These are phyloP conservation scores for Eucalyptus dawsonii DNA, from an alignment of 345 rosid species.

Conservation along the genomic window DNA sequence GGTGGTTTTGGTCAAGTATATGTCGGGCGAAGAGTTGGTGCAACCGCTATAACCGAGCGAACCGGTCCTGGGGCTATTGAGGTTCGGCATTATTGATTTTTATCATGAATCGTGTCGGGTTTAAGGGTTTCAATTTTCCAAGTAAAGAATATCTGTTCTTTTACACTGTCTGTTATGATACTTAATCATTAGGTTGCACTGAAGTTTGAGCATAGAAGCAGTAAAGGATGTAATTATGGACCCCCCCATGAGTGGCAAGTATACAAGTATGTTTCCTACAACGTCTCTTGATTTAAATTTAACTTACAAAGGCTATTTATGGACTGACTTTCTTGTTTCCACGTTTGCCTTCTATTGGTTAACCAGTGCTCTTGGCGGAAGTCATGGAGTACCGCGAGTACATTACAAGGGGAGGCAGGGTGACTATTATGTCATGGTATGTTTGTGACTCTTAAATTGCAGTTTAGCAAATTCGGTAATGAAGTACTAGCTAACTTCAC, in stretches of 20 bases:
- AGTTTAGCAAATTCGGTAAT: not conserved
- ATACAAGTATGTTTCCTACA: constrained; percentile 50
- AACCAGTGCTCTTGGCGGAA: constrained; percentile 60
- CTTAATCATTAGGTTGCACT: constrained; percentile 59
- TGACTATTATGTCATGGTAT: constrained; percentile 73
- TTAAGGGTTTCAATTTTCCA: not conserved
- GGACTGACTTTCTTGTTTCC: not conserved
- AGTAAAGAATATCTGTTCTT: not conserved
- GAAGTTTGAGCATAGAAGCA: constrained; percentile 88
- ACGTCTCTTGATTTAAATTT: not conserved
- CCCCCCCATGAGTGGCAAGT: constrained; percentile 99
- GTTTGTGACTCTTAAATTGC: not conserved
- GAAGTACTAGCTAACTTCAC: not conserved
- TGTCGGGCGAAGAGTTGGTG: constrained; percentile 62
- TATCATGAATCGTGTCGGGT: not conserved
- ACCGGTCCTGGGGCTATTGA: constrained; percentile 68
- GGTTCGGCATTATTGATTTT: constrained; percentile 15
- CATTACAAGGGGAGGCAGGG: constrained; percentile 73
- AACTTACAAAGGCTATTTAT: not conserved
- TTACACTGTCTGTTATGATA: not conserved
- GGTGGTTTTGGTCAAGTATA: constrained; percentile 99
- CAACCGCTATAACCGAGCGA: constrained; percentile 28
- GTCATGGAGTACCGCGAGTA: constrained; percentile 71
- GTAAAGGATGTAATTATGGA: constrained; percentile 94
- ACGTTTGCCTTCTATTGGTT: not conserved